A percentile compares a stretch with the other conserved stretches of the same genome.
Conservation (phyloP, 345 rosid genomes). For the rapeseed (Brassica napus) region Da-Ae NC_063438.1:3871501-3872000, state of each 20-base stretch:
- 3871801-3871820: conserved; percentile 44
- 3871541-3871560: conserved; percentile 51
- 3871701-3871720: neutral
- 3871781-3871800: conserved; percentile 32
- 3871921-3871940: conserved; percentile 26
- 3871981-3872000: conserved; percentile 41
- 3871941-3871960: neutral
- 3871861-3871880: conserved; percentile 7
- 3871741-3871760: conserved; percentile 30
- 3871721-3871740: conserved; percentile 29
- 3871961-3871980: conserved; percentile 10
- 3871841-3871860: conserved; percentile 33
- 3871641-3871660: conserved; percentile 62
- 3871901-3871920: conserved; percentile 24
- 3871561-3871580: conserved; percentile 81
- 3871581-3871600: conserved; percentile 99
- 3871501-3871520: conserved; percentile 77
- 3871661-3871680: conserved; percentile 82
- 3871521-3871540: conserved; percentile 68
- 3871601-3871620: conserved; percentile 84
- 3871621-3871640: conserved; percentile 69
- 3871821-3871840: conserved; percentile 40
- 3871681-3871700: conserved; percentile 51
- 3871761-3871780: conserved; percentile 23
- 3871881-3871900: conserved; percentile 25